Base-by-base conservation (phyloP, 192 early-diverging fungal genomes). In the Coemansia sp. region DNA sequence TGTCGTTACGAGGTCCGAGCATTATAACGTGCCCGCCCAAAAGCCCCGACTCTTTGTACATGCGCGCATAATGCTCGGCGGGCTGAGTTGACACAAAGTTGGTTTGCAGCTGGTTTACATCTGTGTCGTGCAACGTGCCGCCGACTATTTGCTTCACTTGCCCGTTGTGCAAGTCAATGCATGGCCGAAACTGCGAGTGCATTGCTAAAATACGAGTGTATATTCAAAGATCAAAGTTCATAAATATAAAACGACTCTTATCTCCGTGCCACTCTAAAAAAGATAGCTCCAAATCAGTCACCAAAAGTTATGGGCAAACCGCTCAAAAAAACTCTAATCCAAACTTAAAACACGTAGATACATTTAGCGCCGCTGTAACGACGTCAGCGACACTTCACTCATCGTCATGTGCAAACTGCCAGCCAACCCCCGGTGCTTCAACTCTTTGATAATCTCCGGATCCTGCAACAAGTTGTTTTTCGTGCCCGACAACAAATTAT, bases 81-180 rank as follows among this genome's bases (percentile, higher is more conserved):
- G 93, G 86, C 37, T 85, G 90, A 86, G 73, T 81, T 1, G 95
- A 93, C 1, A 97, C 93, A 87, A 95, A 98, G 86, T 99, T 99
- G 1, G 94, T 97, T 43, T 84, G 79, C 21, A 96, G 84, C 22
- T 85, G 67, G 8, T 78, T 82, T 24, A 76, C 82, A 37, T 76
- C 59, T 41, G 68, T 59, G 66, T 93, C 91, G 65, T 73, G 84
- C 17, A 99, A 84, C 50, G 96, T 91, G 43, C 92, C 94, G 29
- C 97, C 97, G 50, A 99, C 95, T 57, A 99, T 98, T 75, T 99
- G 97, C 81, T 99, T 99, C 62, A 99, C 97, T 74, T 94, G 88
- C 41, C 97, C 97, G 38, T 87, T 70, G 83, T 99, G 97, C 51
- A 99, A 83, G 83, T 99, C 97, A 67, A 99, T 98, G 83, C 97